phyloP scores from a whole-genome alignment of 2,329 filamentous ascomycete genomes.

The Stachybotrys chlorohalonatus region DNA sequence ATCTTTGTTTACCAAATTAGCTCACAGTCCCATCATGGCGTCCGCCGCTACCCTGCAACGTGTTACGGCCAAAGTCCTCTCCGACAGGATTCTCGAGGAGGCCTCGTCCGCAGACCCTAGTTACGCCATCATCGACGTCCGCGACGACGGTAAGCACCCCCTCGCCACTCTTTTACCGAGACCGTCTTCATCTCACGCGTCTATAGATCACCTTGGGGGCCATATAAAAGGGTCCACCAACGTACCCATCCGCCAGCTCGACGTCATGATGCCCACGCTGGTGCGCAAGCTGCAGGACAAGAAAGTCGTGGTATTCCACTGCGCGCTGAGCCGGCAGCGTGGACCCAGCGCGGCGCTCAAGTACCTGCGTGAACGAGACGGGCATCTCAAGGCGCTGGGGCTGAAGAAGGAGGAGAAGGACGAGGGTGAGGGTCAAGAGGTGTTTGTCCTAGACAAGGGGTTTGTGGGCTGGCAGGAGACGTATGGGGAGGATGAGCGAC shows the following conservation, averaged over 20 bases:
- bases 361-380: conserved; percentile 65
- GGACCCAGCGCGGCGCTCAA: conserved; percentile 76
- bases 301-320: conserved; percentile 88
- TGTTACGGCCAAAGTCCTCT: conserved; percentile 61
- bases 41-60: conserved; percentile 55
- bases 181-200: not conserved
- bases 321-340: conserved; percentile 81
- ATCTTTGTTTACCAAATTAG: not conserved
- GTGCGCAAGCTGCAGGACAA: conserved; percentile 67
- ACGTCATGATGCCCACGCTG: conserved; percentile 73
- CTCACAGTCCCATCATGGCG: conserved; percentile 26
- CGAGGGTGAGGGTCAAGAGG: conserved; percentile 47
- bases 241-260: conserved; percentile 64
- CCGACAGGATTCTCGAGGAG: conserved; percentile 50
- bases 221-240: conserved; percentile 75
- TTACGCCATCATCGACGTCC: conserved; percentile 78
- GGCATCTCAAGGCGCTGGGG: conserved; percentile 23
- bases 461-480: conserved; percentile 86
- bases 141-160: conserved; percentile 58
- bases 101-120: conserved; percentile 27
- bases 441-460: conserved; percentile 74
- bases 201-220: conserved; percentile 74
- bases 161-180: not conserved
- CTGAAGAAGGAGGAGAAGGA: conserved; percentile 11
- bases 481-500: conserved; percentile 64